Conservation (phyloP, 345 rosid species). For the Hibiscus mutabilis region DNA sequence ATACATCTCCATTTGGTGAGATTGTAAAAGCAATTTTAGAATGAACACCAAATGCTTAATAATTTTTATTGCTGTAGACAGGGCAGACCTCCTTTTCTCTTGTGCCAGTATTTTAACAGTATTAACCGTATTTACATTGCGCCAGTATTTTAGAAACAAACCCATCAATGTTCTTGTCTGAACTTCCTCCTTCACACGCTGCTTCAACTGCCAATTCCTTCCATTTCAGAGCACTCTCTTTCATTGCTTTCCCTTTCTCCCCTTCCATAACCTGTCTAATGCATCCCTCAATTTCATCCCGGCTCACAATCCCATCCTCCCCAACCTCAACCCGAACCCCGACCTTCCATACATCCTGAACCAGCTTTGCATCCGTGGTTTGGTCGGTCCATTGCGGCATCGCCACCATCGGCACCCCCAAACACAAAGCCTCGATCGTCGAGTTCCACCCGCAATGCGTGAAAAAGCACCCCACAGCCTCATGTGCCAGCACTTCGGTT, state of each 20-base stretch:
- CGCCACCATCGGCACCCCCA: slow-evolving; percentile 52
- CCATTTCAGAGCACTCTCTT: not conserved
- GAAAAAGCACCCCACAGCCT: slow-evolving; percentile 48
- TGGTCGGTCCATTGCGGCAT: slow-evolving; percentile 57
- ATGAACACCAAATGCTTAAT: not conserved
- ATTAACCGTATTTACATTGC: not conserved
- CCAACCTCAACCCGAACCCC: slow-evolving; percentile 46
- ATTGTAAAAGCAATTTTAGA: not conserved
- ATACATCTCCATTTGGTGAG: not conserved
- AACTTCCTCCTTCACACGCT: not conserved
- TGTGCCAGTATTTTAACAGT: not conserved
- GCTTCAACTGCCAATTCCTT: not conserved
- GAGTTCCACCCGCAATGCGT: slow-evolving; percentile 72
- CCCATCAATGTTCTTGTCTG: not conserved
- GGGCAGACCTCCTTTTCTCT: not conserved
- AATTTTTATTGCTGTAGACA: not conserved
- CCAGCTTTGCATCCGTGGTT: slow-evolving; percentile 44
- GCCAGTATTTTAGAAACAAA: not conserved
- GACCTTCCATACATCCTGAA: slow-evolving; percentile 53
- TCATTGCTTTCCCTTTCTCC: slow-evolving; percentile 22
- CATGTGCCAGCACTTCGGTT: slow-evolving; percentile 35
- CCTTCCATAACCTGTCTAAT: slow-evolving; percentile 49
- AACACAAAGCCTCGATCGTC: slow-evolving; percentile 39
- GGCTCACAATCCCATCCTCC: slow-evolving; percentile 40
- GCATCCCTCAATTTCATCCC: slow-evolving; percentile 42